A percentile compares a stretch with the other conserved stretches of the same genome.
phyloP scores from a whole-genome alignment of 176 grass and related monocot genomes.

The Aegilops longissima region DNA sequence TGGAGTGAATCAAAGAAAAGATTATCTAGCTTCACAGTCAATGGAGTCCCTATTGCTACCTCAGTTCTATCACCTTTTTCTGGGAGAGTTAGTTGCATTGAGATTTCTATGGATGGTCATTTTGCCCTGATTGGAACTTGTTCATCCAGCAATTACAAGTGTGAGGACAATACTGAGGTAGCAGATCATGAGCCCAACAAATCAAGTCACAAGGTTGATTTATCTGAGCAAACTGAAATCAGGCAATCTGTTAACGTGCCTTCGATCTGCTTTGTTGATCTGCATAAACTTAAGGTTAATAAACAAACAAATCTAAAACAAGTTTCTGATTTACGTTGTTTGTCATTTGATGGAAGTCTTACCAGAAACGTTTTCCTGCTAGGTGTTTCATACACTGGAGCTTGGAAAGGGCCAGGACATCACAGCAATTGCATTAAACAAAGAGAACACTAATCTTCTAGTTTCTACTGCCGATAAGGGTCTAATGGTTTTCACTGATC shows the following conservation, averaged over 20 bases:
- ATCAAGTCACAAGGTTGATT: slow-evolving; percentile 21
- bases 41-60: slow-evolving; percentile 75
- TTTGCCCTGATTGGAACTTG: slow-evolving; percentile 75
- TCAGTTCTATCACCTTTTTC: slow-evolving; percentile 65
- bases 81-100: slow-evolving; percentile 82
- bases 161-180: slow-evolving; percentile 33
- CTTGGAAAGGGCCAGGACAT: slow-evolving; percentile 75
- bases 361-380: slow-evolving; percentile 22
- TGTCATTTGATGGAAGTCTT: slow-evolving; percentile 27
- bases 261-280: slow-evolving; percentile 90
- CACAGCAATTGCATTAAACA: slow-evolving; percentile 77
- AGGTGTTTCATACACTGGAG: slow-evolving; percentile 74
- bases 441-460: slow-evolving; percentile 95
- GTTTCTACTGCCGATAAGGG: slow-evolving; percentile 90
- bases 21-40: slow-evolving; percentile 90
- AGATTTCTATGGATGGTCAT: slow-evolving; percentile 83
- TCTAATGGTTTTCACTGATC: slow-evolving; percentile 86
- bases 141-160: slow-evolving; percentile 51
- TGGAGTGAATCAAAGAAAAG: slow-evolving; percentile 82
- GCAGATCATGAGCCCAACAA: slow-evolving; percentile 24
- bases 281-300: slow-evolving; percentile 90
- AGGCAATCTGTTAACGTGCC: slow-evolving; percentile 64
- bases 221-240: slow-evolving; percentile 30
- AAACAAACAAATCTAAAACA: slow-evolving; percentile 12
- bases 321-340: neutral